phyloP scores from a whole-genome alignment of 2,329 filamentous ascomycete genomes.

The Calonectria montana region DNA sequence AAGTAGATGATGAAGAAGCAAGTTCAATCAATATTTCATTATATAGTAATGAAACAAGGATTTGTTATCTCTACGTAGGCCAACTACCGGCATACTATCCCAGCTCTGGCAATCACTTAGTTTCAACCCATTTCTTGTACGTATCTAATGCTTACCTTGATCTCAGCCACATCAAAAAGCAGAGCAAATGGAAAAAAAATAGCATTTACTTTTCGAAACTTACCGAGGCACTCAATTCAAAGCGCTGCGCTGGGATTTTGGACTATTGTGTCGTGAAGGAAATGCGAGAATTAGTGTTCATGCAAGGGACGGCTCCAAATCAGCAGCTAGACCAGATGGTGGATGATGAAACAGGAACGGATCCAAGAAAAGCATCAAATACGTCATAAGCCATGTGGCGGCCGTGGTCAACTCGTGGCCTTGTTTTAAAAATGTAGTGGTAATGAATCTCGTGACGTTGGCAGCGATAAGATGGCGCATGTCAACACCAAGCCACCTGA shows the following conservation, averaged over 20 bases:
- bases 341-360: slow-evolving; percentile 21
- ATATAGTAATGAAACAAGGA: neutral
- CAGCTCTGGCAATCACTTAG: too few relatives aligned
- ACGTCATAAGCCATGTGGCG: slow-evolving; percentile 37
- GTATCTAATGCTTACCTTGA: neutral
- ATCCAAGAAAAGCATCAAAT: slow-evolving; percentile 17
- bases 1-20: neutral
- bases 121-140: neutral
- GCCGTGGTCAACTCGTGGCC: slow-evolving; percentile 6
- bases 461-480: slow-evolving; percentile 29
- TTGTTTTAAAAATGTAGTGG: slow-evolving; percentile 12
- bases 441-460: slow-evolving; percentile 34
- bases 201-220: neutral
- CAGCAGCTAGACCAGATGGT: neutral
- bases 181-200: neutral
- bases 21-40: neutral
- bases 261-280: neutral
- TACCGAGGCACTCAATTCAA: neutral
- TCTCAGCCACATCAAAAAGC: neutral
- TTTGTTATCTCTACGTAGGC: neutral
- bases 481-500: slow-evolving; percentile 43
- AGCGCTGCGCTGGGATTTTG: neutral
- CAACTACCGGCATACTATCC: neutral
- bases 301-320: slow-evolving; percentile 5
- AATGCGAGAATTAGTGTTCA: neutral